Evolutionary conservation across 495 filamentous ascomycete species (phyloP).

Genomic region (Friedmanniomyces simplex): DNA sequence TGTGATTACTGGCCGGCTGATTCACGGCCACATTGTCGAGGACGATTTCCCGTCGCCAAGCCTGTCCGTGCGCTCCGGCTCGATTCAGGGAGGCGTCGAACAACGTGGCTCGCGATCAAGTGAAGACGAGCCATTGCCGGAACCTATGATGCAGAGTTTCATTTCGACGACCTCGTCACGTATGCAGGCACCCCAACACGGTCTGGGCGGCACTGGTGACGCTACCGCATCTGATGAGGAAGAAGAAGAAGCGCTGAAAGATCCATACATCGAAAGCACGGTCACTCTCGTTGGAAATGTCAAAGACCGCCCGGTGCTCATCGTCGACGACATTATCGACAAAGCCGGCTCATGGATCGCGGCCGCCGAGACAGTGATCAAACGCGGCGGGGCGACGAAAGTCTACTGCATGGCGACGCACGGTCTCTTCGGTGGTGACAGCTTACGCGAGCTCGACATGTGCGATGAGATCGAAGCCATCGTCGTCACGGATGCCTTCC

Average conservation of each 20-base stretch:
- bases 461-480: slow-evolving; percentile 89
- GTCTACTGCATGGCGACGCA: slow-evolving; percentile 98
- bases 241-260: slow-evolving; percentile 66
- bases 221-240: slow-evolving; percentile 74
- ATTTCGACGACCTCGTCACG: slow-evolving; percentile 45
- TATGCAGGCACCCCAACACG: slow-evolving; percentile 34
- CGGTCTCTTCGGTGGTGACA: slow-evolving; percentile 82
- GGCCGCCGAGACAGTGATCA: slow-evolving; percentile 94
- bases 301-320: slow-evolving; percentile 70
- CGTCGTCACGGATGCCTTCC: slow-evolving; percentile 94
- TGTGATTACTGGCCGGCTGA: slow-evolving; percentile 79
- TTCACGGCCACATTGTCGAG: slow-evolving; percentile 94
- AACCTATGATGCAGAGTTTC: slow-evolving; percentile 56
- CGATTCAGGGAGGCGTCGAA: slow-evolving; percentile 39
- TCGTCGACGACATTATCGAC: slow-evolving; percentile 99
- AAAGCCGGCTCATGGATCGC: slow-evolving; percentile 95
- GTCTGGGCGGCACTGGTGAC: slow-evolving; percentile 74
- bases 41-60: slow-evolving; percentile 78
- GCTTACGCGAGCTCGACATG: slow-evolving; percentile 77
- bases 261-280: slow-evolving; percentile 74
- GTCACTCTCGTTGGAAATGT: slow-evolving; percentile 95
- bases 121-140: slow-evolving; percentile 37
- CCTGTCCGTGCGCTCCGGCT: slow-evolving; percentile 52
- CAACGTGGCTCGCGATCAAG: slow-evolving; percentile 26
- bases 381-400: slow-evolving; percentile 79